phyloP scores from a whole-genome alignment of 371 early-diverging fungal genomes.

The Mortierella sp. region DNA sequence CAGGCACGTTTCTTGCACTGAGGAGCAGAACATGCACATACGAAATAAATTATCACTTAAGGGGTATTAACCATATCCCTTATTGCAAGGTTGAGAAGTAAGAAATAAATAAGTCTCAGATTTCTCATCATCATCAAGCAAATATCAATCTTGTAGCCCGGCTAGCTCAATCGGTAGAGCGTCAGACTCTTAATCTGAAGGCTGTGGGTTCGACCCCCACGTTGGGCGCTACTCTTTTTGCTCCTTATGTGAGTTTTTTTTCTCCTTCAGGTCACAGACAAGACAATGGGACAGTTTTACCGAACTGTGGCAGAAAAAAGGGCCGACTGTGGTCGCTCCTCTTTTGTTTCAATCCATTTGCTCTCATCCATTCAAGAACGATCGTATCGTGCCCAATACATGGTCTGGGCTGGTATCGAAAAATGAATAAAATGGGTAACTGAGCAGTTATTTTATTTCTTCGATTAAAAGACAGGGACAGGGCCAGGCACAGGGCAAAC shows the following conservation, averaged over 20 bases:
- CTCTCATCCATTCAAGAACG: not conserved
- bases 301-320: not conserved
- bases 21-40: too few species aligned
- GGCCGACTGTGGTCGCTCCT: not conserved
- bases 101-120: too few species aligned
- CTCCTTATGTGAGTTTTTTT: too few species aligned
- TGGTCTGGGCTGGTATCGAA: conserved; percentile 10
- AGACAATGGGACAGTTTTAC: not conserved
- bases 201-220: conserved; percentile 97
- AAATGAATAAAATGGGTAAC: not conserved
- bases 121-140: too few species aligned
- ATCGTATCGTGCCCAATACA: not conserved
- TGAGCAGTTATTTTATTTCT: not conserved
- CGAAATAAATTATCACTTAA: too few species aligned
- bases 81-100: too few species aligned
- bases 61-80: too few species aligned
- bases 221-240: conserved; percentile 75
- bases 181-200: conserved; percentile 98
- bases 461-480: not conserved
- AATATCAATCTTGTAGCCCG: too few species aligned
- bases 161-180: conserved; percentile 99
- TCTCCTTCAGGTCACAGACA: too few species aligned
- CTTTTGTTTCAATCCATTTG: not conserved
- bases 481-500: not conserved
- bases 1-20: too few species aligned